Evolutionary conservation across 179 eudicot genomes (phyloP).

Genomic region (Vitellaria paradoxa): DNA sequence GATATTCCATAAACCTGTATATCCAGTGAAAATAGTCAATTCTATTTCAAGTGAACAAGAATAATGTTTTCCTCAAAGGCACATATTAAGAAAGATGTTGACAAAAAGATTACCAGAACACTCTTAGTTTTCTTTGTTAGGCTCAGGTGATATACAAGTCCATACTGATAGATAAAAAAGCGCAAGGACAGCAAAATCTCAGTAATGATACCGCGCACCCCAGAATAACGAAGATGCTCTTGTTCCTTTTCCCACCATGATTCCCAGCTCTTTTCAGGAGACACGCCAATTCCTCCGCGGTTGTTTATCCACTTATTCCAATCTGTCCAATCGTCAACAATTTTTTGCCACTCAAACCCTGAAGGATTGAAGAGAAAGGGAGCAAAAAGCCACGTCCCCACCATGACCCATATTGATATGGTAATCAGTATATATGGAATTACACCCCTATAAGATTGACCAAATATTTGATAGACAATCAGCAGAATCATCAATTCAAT

Average conservation of each 20-base stretch:
- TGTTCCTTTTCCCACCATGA: conserved; percentile 96
- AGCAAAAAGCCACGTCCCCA: conserved; percentile 85
- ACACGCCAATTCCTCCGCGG: conserved; percentile 80
- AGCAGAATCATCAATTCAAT: conserved; percentile 83
- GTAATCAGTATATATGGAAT: conserved; percentile 67
- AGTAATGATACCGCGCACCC: conserved; percentile 57
- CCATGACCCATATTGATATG: conserved; percentile 77
- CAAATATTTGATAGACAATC: conserved; percentile 72
- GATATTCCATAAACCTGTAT: conserved; percentile 85
- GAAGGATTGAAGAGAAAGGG: conserved; percentile 86
- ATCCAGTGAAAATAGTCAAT: conserved; percentile 9
- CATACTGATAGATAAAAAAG: conserved; percentile 83
- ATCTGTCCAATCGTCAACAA: conserved; percentile 85
- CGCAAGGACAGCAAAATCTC: conserved; percentile 73
- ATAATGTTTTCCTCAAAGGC: too few species aligned
- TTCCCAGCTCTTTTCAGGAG: conserved; percentile 87
- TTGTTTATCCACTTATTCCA: conserved; percentile 89
- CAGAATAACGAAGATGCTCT: conserved; percentile 74
- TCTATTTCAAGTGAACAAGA: not conserved
- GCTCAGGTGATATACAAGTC: conserved; percentile 82
- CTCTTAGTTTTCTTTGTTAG: conserved; percentile 42
- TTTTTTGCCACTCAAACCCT: conserved; percentile 92
- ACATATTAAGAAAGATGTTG: not conserved
- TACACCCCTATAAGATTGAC: conserved; percentile 49
- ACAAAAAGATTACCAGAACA: conserved; percentile 50